Base-by-base conservation (phyloP, 805 yeast genomes). In the Starmerella powellii region DNA sequence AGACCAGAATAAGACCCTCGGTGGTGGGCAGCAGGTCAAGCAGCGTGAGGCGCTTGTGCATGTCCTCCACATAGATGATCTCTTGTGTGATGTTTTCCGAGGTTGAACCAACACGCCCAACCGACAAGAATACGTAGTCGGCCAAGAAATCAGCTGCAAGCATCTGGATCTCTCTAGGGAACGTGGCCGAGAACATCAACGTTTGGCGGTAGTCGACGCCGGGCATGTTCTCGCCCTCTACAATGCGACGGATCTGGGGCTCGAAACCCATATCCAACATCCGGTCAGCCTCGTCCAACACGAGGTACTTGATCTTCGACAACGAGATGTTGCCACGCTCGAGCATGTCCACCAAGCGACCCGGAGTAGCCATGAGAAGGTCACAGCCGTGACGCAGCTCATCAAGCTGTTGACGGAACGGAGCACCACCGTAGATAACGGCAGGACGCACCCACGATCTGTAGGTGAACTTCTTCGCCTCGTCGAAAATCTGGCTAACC, bases 211-310 rank as follows among this genome's bases (percentile, higher is more conserved):
- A 73, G 47, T 74, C 70, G 44, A 83, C 93, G 52, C 71, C 78
- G 49, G 99, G 96, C 98, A 91, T 91, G 64, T 86, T 97, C 72
- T 93, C 87, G 54, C 82, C 94, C 67, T 88, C 93, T 49, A 91
- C 98, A 60, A 91, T 88, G 64, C 86, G 82, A 76, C 98, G 84
- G 63, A 91, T 91, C 74, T 91, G 98, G 53, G 96, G 96, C 72
- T 91, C 98, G 71, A 91, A 91, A 75, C 98, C 98, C 97, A 91
- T 91, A 77, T 91, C 98, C 70, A 91, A 78, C 98, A 91, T 91
- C 73, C 98, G 84, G 70, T 91, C 98, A 61, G 98, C 98, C 74
- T 88, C 98, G 88, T 76, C 98, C 96, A 91, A 74, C 40, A 91
- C 96, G 63, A 91, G 75, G 67, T 84, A 91, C 65, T 82, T 85